A percentile compares a stretch with the other conserved stretches of the same genome.
These are phyloP conservation scores for Patellifolia procumbens DNA, from an alignment of 179 eudicot genomes.

Conservation along the genomic window DNA sequence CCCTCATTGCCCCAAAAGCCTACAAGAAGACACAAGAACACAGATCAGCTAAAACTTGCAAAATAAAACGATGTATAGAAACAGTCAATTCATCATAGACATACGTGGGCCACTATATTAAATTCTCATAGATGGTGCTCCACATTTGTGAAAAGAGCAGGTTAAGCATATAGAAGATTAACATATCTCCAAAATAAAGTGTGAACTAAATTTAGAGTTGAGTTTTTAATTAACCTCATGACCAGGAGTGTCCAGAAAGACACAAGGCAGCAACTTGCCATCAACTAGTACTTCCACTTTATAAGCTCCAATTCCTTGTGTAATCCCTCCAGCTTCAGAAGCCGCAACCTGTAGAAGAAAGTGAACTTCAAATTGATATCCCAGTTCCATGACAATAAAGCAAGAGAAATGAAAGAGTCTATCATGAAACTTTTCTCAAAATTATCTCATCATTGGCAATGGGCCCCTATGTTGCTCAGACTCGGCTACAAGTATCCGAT, in stretches of 20 bases:
- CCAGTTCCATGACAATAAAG: background rate
- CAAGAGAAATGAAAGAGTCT: background rate
- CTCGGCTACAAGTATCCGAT: too few relatives aligned
- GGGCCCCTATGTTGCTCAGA: too few relatives aligned
- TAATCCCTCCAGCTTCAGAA: conserved; percentile 98
- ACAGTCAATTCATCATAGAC: background rate
- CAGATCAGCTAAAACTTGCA: conserved; percentile 11
- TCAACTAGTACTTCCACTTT: conserved; percentile 83
- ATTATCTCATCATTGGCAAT: background rate
- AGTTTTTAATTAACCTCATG: conserved; percentile 60
- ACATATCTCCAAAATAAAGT: background rate
- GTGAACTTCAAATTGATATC: conserved; percentile 15
- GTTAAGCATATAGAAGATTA: background rate
- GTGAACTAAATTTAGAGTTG: background rate
- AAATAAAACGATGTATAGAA: background rate
- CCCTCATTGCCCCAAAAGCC: conserved; percentile 99
- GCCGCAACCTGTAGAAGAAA: conserved; percentile 77
- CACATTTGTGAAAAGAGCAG: background rate
- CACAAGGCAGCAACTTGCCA: conserved; percentile 70
- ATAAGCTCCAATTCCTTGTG: conserved; percentile 99
- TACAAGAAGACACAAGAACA: conserved; percentile 25
- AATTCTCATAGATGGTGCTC: background rate
- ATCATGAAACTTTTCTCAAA: background rate
- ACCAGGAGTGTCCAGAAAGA: conserved; percentile 98
- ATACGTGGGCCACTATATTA: background rate